phyloP scores from a whole-genome alignment of 202 grass and related monocot genomes.

The Cymbopogon flexuosus region DNA sequence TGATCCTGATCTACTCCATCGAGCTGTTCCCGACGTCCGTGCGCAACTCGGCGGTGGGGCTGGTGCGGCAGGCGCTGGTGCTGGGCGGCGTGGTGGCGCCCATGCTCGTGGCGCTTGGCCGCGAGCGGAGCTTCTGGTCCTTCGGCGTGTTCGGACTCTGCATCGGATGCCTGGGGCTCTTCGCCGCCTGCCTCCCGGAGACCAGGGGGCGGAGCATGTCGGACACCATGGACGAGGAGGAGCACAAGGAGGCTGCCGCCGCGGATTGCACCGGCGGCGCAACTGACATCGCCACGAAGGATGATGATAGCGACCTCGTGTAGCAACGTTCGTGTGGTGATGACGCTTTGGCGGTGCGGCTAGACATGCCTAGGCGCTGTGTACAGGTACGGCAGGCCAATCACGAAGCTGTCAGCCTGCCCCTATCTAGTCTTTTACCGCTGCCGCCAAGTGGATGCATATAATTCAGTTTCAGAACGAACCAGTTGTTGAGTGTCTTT shows the following conservation, averaged over 20 bases:
- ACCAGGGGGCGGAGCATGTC: conserved; percentile 67
- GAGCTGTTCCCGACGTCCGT: conserved; percentile 97
- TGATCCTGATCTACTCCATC: conserved; percentile 62
- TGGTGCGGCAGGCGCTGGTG: conserved; percentile 63
- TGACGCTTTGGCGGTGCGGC: neutral
- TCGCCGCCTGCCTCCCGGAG: conserved; percentile 65
- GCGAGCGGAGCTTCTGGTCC: conserved; percentile 59
- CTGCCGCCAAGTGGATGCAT: neutral
- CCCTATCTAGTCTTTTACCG: neutral
- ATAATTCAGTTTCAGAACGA: neutral
- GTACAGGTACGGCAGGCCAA: neutral
- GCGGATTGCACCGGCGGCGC: neutral
- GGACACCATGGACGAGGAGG: conserved; percentile 95
- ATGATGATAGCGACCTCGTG: conserved; percentile 20
- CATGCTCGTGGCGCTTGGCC: conserved; percentile 62
- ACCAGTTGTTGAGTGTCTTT: neutral
- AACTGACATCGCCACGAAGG: neutral
- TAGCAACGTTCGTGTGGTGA: neutral
- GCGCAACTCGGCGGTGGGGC: conserved; percentile 67
- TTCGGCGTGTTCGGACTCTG: conserved; percentile 72
- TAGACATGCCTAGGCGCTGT: neutral
- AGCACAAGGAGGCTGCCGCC: conserved; percentile 34
- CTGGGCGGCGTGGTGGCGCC: conserved; percentile 73
- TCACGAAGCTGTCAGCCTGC: neutral
- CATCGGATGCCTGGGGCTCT: conserved; percentile 52